Evolutionary conservation across 768 basidiomycete genomes (phyloP).

Genomic region (Leccinum arenicola): DNA sequence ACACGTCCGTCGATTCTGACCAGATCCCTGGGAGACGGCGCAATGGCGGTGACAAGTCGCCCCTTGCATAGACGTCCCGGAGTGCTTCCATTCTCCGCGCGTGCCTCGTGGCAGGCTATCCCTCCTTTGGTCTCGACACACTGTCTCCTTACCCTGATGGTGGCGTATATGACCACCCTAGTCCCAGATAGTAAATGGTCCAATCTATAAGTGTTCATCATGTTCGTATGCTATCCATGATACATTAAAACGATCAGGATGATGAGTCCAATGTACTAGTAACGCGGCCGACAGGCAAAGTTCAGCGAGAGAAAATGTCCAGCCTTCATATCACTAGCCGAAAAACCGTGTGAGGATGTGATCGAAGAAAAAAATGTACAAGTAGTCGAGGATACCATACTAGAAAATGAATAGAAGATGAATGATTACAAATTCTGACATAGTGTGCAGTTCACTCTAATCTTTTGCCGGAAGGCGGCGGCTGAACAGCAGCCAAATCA

Average conservation of each 20-base stretch:
- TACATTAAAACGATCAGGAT: slow-evolving; percentile 19
- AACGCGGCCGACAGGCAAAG: neutral
- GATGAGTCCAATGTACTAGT: slow-evolving; percentile 10
- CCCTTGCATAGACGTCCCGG: neutral
- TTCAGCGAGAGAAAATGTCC: slow-evolving; percentile 11
- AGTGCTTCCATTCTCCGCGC: neutral
- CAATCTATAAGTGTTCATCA: slow-evolving; percentile 10
- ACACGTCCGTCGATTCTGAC: neutral
- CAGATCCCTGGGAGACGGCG: slow-evolving; percentile 28
- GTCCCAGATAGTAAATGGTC: neutral
- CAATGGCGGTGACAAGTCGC: slow-evolving; percentile 15
- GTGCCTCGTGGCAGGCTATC: neutral
- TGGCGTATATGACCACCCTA: neutral
- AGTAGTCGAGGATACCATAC: slow-evolving; percentile 23
- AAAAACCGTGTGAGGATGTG: neutral
- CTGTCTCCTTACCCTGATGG: neutral
- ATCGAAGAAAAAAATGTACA: slow-evolving; percentile 21
- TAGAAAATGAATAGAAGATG: slow-evolving; percentile 23
- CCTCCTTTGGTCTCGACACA: neutral
- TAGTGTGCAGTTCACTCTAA: slow-evolving; percentile 63
- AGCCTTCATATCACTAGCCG: slow-evolving; percentile 2
- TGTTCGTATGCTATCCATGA: slow-evolving; percentile 22
- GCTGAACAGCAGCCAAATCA: slow-evolving; percentile 37
- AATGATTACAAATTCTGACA: slow-evolving; percentile 63
- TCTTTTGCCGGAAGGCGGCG: slow-evolving; percentile 53